Base-by-base conservation (phyloP, 139 green algal species). In the Coccomyxa sp. region DNA sequence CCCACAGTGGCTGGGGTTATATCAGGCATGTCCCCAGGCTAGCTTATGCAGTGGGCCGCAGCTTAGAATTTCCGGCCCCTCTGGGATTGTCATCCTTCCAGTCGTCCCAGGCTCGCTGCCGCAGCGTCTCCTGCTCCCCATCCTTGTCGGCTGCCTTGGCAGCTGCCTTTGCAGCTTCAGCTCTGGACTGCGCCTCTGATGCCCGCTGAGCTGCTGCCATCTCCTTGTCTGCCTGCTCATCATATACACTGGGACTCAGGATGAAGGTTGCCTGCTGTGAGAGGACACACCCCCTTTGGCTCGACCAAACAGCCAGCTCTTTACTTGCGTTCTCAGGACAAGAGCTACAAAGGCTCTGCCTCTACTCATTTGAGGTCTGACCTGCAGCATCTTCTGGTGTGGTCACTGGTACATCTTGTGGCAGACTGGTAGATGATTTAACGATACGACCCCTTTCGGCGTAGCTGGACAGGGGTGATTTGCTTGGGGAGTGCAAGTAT, bases 61-160 rank as follows among this genome's bases (percentile, higher is more conserved):
- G 75, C 79, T 95, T 97, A 83, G 87, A 94, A 83, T 98, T 98
- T 38, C 94, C 94, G 77, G 79, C 89, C 12, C 94, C 94, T 1
- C 77, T 41, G 0, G 90, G 93, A 77, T 98, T 87, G 0, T 89
- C 84, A 50, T 98, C 94, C 31, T 89, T 90, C 72, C 84, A 98
- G 76, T 98, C 94, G 72, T 98, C 94, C 88, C 74, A 89, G 8
- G 86, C 87, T 0, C 92, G 83, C 70, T 83, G 54, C 71, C 82
- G 73, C 18, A 70, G 22, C 3, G 74, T 37, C 8, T 75, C 39
- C 33, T 39, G 72, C 69, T 75, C 73, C 34, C 39, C 40, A 18
- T 69, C 74, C 31, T 74, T 69, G 39, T 81, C 80, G 14, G 64
- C 81, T 27, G 36, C 35, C 70, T 41, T 40, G 12, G 4, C 70